phyloP scores from a whole-genome alignment of 495 filamentous ascomycete genomes.

The Penicillium silybi region DNA sequence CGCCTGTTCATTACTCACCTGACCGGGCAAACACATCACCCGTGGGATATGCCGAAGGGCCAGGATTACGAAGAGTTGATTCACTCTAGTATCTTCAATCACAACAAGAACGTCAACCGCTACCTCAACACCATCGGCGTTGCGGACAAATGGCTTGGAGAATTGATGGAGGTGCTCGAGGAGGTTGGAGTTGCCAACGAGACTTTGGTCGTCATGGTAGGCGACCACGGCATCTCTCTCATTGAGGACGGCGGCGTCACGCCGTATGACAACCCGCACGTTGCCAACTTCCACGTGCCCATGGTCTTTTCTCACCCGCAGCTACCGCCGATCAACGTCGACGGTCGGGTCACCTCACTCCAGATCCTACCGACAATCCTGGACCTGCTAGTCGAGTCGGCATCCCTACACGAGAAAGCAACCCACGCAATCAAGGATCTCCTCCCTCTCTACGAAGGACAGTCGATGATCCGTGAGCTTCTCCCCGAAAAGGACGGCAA shows the following conservation, averaged over 20 bases:
- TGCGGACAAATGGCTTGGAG: constrained; percentile 34
- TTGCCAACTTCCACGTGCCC: constrained; percentile 38
- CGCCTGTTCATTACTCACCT: constrained; percentile 41
- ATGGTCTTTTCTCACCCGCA: constrained; percentile 38
- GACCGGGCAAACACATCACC: constrained; percentile 41
- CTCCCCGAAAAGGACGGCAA: constrained; percentile 17
- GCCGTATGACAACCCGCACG: constrained; percentile 38
- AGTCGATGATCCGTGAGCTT: constrained; percentile 37
- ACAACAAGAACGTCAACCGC: constrained; percentile 21
- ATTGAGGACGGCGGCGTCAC: constrained; percentile 29
- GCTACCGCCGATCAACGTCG: constrained; percentile 33
- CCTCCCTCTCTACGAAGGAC: constrained; percentile 42
- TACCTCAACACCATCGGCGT: constrained; percentile 42
- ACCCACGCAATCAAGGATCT: constrained; percentile 29
- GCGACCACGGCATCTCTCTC: constrained; percentile 38
- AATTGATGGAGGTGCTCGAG: constrained; percentile 32
- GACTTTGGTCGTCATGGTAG: constrained; percentile 40
- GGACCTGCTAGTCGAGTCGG: constrained; percentile 34
- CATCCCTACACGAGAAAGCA: constrained; percentile 24
- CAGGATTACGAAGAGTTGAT: constrained; percentile 28
- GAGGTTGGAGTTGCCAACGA: constrained; percentile 38
- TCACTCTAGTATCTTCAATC: constrained; percentile 18
- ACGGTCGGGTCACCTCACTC: constrained; percentile 30
- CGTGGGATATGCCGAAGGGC: constrained; percentile 32
- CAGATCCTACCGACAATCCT: constrained; percentile 43